These are phyloP conservation scores for Aegilops bicornis DNA, from an alignment of 176 grass and related monocot species.

Conservation along the genomic window DNA sequence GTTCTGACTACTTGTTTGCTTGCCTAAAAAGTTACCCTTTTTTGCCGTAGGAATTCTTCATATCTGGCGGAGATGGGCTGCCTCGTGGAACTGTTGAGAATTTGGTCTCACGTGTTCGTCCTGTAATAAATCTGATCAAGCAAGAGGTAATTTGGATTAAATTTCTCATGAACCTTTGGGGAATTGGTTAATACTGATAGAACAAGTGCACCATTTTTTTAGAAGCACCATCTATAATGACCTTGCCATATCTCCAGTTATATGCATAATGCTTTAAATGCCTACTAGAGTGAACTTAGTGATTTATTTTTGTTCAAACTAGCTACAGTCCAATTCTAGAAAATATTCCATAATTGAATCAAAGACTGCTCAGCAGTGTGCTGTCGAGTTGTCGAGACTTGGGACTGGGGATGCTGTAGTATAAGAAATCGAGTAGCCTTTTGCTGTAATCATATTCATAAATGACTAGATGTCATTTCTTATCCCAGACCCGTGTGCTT, in stretches of 20 bases:
- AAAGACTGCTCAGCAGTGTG: neutral
- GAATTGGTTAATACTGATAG: neutral
- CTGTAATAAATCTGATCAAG: slow-evolving; percentile 79
- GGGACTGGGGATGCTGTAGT: neutral
- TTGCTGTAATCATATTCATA: neutral
- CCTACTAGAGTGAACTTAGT: neutral
- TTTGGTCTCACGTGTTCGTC: slow-evolving; percentile 70
- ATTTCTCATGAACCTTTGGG: slow-evolving; percentile 8
- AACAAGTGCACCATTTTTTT: neutral
- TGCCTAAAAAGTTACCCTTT: neutral
- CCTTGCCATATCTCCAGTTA: neutral
- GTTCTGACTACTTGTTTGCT: neutral
- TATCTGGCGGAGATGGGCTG: slow-evolving; percentile 98
- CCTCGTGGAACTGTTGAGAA: slow-evolving; percentile 99
- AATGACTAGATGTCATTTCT: slow-evolving; percentile 16
- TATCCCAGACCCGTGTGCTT: slow-evolving; percentile 70
- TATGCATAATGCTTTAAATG: neutral
- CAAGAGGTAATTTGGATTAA: slow-evolving; percentile 67
- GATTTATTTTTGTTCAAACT: neutral
- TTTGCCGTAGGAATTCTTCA: slow-evolving; percentile 91
- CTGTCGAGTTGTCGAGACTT: neutral
- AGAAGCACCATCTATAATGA: neutral
- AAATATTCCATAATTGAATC: neutral
- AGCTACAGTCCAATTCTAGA: neutral
- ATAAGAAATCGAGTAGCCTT: neutral